Percentiles rank a stretch among this genome's conserved stretches.
Conservation (phyloP, 2,329 filamentous ascomycete genomes). For the Calonectria honghensis region DNA sequence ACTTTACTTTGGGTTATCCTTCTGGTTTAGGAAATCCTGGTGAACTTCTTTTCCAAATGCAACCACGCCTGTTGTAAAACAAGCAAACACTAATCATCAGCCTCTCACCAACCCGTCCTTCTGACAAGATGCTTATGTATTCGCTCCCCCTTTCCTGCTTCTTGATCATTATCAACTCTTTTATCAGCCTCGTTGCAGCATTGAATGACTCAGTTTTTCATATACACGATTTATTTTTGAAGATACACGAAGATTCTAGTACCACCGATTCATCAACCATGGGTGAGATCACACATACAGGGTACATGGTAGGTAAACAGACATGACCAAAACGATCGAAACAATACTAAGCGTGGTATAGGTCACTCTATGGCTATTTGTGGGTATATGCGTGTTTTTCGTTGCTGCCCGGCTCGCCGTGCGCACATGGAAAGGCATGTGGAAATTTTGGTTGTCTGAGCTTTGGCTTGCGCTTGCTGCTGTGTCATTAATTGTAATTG, state of each 20-base stretch:
- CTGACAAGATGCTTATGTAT: background rate
- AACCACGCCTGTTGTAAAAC: background rate
- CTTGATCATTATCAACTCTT: background rate
- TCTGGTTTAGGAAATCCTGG: background rate
- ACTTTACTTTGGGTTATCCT: background rate
- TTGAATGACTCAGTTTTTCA: background rate
- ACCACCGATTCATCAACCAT: background rate
- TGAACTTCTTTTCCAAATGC: background rate
- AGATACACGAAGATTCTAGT: too few species aligned
- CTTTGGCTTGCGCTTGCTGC: background rate
- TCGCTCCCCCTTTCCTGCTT: background rate
- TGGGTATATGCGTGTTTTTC: background rate
- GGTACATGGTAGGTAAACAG: background rate
- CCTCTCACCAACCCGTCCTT: background rate
- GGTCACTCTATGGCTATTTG: background rate
- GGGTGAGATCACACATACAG: background rate
- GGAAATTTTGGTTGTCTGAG: background rate
- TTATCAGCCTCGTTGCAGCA: background rate
- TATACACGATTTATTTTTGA: background rate
- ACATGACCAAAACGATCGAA: too few species aligned
- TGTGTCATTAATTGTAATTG: background rate
- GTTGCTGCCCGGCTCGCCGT: slow-evolving; percentile 2
- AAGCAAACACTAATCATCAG: background rate
- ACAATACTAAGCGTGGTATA: background rate
- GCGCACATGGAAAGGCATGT: slow-evolving; percentile 3